Percentiles rank a stretch among this genome's conserved stretches.
Conservation (phyloP, 1,284 basidiomycete genomes). For the Melampsora americana region DNA sequence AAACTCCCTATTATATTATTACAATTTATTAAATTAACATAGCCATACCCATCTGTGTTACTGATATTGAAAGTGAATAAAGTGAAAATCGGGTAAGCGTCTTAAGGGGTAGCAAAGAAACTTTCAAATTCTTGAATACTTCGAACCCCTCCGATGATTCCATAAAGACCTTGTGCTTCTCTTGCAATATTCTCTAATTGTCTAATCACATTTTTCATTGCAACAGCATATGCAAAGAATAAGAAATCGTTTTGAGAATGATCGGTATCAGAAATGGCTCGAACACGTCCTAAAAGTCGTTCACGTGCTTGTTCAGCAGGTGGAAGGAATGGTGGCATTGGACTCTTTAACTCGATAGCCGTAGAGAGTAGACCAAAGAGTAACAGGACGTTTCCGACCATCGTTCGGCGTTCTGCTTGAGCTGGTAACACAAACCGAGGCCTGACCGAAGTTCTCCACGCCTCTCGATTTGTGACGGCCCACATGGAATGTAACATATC, state of each 20-base stretch:
- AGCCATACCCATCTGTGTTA: no score
- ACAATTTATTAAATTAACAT: no score
- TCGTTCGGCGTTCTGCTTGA: slow-evolving; percentile 77
- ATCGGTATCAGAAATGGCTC: background rate
- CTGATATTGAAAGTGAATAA: no score
- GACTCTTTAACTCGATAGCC: slow-evolving; percentile 81
- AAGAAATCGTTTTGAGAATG: slow-evolving; percentile 18
- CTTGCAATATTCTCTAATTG: slow-evolving; percentile 20
- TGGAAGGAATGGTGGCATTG: slow-evolving; percentile 88
- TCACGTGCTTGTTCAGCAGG: slow-evolving; percentile 79
- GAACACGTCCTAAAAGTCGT: slow-evolving; percentile 51
- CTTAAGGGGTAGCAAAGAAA: slow-evolving; percentile 6
- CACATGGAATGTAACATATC: slow-evolving; percentile 80
- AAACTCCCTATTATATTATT: no score
- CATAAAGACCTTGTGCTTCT: slow-evolving; percentile 33
- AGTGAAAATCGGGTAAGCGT: no score
- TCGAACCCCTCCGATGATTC: slow-evolving; percentile 34
- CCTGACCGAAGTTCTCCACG: slow-evolving; percentile 74
- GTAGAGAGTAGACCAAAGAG: slow-evolving; percentile 84
- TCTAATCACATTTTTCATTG: slow-evolving; percentile 36
- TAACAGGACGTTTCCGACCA: slow-evolving; percentile 84
- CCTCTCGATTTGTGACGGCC: slow-evolving; percentile 85
- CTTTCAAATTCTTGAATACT: slow-evolving; percentile 27
- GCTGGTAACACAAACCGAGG: slow-evolving; percentile 84
- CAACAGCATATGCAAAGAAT: slow-evolving; percentile 34